phyloP scores from a whole-genome alignment of 2,329 filamentous ascomycete genomes.

The Incumbomyces delicatus region DNA sequence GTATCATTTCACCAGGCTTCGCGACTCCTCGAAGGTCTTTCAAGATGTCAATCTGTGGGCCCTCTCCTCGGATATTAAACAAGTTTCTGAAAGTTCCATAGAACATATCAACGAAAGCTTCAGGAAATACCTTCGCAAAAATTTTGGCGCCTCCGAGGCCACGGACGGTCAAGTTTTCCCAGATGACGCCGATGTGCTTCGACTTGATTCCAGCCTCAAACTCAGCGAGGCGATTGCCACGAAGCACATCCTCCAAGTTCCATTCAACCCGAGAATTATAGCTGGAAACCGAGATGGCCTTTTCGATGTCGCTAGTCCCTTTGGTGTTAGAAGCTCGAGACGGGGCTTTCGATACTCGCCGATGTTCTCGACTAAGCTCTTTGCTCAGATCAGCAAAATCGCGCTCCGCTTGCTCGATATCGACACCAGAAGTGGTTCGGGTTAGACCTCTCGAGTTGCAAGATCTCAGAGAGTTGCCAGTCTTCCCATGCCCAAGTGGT shows the following conservation, averaged over 20 bases:
- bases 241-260: slow-evolving; percentile 64
- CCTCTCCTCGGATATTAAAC: slow-evolving; percentile 57
- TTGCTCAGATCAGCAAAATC: slow-evolving; percentile 32
- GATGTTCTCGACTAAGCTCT: slow-evolving; percentile 30
- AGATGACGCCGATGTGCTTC: slow-evolving; percentile 70
- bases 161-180: slow-evolving; percentile 66
- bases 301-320: slow-evolving; percentile 47
- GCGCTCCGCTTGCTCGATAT: slow-evolving; percentile 38
- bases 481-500: slow-evolving; percentile 6
- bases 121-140: slow-evolving; percentile 64
- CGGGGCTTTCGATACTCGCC: slow-evolving; percentile 27
- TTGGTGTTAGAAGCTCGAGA: slow-evolving; percentile 23
- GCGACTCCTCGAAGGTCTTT: slow-evolving; percentile 57
- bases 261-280: slow-evolving; percentile 51
- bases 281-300: slow-evolving; percentile 35
- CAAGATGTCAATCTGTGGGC: slow-evolving; percentile 62
- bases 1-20: slow-evolving; percentile 77
- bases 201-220: slow-evolving; percentile 67
- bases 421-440: slow-evolving; percentile 29
- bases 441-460: slow-evolving; percentile 26
- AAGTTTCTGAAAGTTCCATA: slow-evolving; percentile 54
- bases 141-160: slow-evolving; percentile 67
- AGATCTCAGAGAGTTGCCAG: slow-evolving; percentile 7
- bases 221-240: slow-evolving; percentile 62
- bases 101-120: slow-evolving; percentile 67